These are phyloP conservation scores for Cyclotella atomus DNA, from an alignment of 108 stramenopile genomes.

Conservation along the genomic window DNA sequence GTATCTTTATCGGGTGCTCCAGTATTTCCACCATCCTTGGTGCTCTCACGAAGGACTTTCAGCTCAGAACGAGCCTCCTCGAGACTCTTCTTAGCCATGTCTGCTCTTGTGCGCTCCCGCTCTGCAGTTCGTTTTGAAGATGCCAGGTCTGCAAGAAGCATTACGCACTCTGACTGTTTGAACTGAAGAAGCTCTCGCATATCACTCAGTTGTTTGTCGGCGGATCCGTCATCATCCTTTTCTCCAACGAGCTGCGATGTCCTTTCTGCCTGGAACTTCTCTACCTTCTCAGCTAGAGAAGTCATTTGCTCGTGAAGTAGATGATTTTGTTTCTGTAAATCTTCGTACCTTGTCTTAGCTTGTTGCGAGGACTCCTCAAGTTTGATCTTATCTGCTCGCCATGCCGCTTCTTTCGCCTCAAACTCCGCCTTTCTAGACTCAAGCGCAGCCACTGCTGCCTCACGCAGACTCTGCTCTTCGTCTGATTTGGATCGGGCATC, in stretches of 20 bases:
- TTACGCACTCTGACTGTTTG: conserved; percentile 80
- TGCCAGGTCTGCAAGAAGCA: conserved; percentile 78
- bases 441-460: conserved; percentile 58
- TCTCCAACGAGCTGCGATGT: conserved; percentile 27
- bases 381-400: conserved; percentile 62
- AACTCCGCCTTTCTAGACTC: conserved; percentile 50
- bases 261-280: conserved; percentile 60
- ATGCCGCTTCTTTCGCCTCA: conserved; percentile 49
- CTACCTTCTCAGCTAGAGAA: conserved; percentile 59
- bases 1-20: conserved; percentile 24
- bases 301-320: conserved; percentile 83
- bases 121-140: conserved; percentile 71
- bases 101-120: conserved; percentile 74
- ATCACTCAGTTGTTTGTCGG: conserved; percentile 64
- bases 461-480: conserved; percentile 52
- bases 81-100: conserved; percentile 71
- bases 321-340: conserved; percentile 69
- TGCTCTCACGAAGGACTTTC: conserved; percentile 38
- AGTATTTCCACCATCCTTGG: conserved; percentile 22
- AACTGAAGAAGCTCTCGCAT: conserved; percentile 81
- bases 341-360: conserved; percentile 63
- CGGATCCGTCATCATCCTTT: conserved; percentile 14
- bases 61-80: conserved; percentile 86
- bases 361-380: conserved; percentile 51
- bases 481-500: conserved; percentile 64